Base-by-base conservation (phyloP, 257 asterid genomes). In the Nemophila menziesii region DNA sequence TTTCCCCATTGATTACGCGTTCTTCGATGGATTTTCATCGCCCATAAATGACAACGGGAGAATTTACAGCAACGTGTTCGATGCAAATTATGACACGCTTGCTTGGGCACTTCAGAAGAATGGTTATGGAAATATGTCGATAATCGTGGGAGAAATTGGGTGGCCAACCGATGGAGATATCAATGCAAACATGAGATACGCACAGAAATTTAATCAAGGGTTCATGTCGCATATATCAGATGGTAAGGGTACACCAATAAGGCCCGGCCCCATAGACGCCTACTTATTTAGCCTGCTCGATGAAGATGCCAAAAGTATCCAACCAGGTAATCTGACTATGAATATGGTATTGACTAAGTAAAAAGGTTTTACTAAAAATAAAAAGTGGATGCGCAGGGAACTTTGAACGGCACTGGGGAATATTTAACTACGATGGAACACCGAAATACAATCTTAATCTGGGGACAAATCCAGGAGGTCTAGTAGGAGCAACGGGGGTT, bases 401-500 rank as follows among this genome's bases (percentile, higher is more conserved):
- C 57, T 81, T 81, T 13, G 93, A 81, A 47, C 78, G 92, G 7
- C 93, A 81, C n/a, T 81, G 93, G 93, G 93, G 93, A n/a, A 54
- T 78, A 41, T 78, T 70, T 39, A 33, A 67, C 71, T 78, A 51
- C 8, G 93, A 81, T 14, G 93, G 93, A 16, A 72, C 73, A 1
- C 65, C 78, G 0, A 81, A 81, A 57, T 81, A 81, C 65, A 81
- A 72, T 37, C 80, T 81, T 19, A 67, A 55, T 55, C 68, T 78
- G 1, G 71, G 74, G 1, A 29, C 74, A 5, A 69, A 52, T 58
- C 46, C 56, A 4, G 58, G 70, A 0, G 68, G 75, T 1, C 56
- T 78, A 2, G 68, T 72, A 18, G 57, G 56, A 4, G 86, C 90
- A 15, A 37, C 48, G 21, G 65, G 66, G 8, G 72, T 81, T 11